phyloP scores from a whole-genome alignment of 2,329 filamentous ascomycete genomes.

The Arthrobotrys sinensis region DNA sequence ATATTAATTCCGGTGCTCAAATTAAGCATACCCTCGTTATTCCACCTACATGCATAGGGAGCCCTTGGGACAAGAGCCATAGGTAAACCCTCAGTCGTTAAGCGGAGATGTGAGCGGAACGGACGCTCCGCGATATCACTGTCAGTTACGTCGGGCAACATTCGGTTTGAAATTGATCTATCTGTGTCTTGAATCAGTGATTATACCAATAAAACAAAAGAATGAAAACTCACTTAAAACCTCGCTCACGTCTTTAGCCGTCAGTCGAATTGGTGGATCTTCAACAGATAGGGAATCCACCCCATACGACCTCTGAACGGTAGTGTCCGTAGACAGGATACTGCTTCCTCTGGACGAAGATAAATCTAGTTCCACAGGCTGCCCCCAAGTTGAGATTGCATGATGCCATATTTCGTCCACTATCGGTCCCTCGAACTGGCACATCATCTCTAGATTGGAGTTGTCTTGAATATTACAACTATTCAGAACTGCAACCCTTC shows the following conservation, averaged over 20 bases:
- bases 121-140: constrained; percentile 8
- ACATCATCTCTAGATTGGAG: constrained; percentile 58
- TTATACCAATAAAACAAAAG: not conserved
- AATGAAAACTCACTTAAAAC: constrained; percentile 25
- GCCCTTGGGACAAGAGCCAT: constrained; percentile 43
- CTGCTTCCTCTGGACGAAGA: not conserved
- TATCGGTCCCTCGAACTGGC: constrained; percentile 50
- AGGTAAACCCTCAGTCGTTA: not conserved
- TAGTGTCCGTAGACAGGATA: not conserved
- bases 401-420: constrained; percentile 46
- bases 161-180: not conserved
- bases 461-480: constrained; percentile 60
- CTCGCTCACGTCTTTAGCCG: not conserved
- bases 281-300: not conserved
- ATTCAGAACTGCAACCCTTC: constrained; percentile 27
- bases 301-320: no score
- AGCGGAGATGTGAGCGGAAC: not conserved
- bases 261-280: not conserved
- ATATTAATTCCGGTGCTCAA: not conserved
- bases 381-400: constrained; percentile 37
- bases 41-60: constrained; percentile 27
- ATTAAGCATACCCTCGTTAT: not conserved
- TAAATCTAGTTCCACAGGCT: not conserved
- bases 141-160: not conserved
- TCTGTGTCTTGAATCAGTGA: not conserved